Conservation (phyloP, 176 grass and related monocot genomes). For the Carex myosuroides region DNA sequence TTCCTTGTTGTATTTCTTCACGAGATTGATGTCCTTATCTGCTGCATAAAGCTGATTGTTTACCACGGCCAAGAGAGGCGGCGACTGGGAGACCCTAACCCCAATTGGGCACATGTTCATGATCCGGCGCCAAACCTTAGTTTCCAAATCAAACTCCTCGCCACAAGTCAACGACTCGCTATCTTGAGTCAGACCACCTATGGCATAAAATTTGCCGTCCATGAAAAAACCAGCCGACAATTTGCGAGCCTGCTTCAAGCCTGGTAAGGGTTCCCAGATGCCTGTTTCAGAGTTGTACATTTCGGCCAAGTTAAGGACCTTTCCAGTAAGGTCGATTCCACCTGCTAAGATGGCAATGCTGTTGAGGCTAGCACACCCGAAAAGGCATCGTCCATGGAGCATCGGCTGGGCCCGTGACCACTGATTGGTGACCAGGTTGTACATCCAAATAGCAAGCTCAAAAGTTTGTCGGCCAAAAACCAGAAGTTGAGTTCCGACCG, state of each 20-base stretch:
- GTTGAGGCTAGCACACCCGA: constrained; percentile 64
- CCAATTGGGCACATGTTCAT: constrained; percentile 68
- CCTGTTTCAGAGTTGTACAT: constrained; percentile 74
- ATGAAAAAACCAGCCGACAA: constrained; percentile 87
- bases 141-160: constrained; percentile 71
- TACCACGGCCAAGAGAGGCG: constrained; percentile 76
- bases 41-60: constrained; percentile 91
- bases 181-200: constrained; percentile 63
- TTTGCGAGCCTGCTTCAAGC: constrained; percentile 63
- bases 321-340: constrained; percentile 58
- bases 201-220: constrained; percentile 91
- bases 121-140: constrained; percentile 75
- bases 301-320: constrained; percentile 59
- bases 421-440: constrained; percentile 42
- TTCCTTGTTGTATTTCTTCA: constrained; percentile 90
- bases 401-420: constrained; percentile 72
- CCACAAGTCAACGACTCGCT: constrained; percentile 73
- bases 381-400: constrained; percentile 75
- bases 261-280: constrained; percentile 68
- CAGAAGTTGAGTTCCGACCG: constrained; percentile 81
- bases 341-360: constrained; percentile 80
- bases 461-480: constrained; percentile 79
- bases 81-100: constrained; percentile 65
- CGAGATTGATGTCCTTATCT: constrained; percentile 59
- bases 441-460: constrained; percentile 92